phyloP scores from a whole-genome alignment of 2,329 filamentous ascomycete species.

The Aspergillus persii region DNA sequence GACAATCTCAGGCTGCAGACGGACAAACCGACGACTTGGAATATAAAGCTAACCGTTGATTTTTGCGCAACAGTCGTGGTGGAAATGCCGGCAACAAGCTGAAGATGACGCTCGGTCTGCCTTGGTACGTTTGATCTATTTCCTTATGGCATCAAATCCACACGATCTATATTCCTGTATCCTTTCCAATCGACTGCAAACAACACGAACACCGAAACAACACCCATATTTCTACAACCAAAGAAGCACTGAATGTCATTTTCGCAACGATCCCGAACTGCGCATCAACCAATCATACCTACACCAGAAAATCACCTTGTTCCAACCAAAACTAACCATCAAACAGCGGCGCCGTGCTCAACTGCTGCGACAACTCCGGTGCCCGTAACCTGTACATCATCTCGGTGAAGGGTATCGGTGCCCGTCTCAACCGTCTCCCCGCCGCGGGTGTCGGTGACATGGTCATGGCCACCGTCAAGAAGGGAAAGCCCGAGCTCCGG shows the following conservation, averaged over 20 bases:
- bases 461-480: conserved; percentile 99
- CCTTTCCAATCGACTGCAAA: no score
- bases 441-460: conserved; percentile 98
- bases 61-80: conserved; percentile 56
- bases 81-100: conserved; percentile 99
- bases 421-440: conserved; percentile 93
- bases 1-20: not conserved
- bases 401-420: conserved; percentile 97
- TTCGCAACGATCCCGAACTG: not conserved
- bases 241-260: no score
- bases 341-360: conserved; percentile 94
- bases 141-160: not conserved
- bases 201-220: no score
- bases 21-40: not conserved
- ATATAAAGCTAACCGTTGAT: conserved; percentile 18
- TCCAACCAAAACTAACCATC: conserved; percentile 5
- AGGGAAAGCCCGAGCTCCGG: conserved; percentile 99
- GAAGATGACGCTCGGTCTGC: conserved; percentile 99
- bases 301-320: not conserved
- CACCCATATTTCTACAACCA: no score
- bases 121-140: conserved; percentile 72
- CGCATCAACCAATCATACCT: not conserved
- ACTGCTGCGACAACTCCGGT: conserved; percentile 99
- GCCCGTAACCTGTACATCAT: conserved; percentile 99
- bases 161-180: no score